These are phyloP conservation scores for Nakazawaea wyomingensis DNA, from an alignment of 805 yeast species.

Conservation along the genomic window DNA sequence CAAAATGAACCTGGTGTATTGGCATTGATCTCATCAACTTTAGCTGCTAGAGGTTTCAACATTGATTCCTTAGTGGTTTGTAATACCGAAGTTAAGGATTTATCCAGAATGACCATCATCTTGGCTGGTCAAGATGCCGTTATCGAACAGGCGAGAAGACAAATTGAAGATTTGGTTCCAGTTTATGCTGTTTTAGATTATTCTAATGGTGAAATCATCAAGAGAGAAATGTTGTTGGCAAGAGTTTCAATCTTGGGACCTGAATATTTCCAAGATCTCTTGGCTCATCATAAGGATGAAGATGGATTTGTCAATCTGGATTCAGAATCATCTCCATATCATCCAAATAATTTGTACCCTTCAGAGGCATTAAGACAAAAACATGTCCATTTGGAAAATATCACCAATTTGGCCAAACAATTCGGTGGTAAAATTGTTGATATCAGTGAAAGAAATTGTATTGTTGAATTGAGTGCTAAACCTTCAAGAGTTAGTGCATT, in stretches of 20 bases:
- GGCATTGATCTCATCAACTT: conserved; percentile 86
- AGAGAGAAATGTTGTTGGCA: conserved; percentile 86
- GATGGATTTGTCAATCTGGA: conserved; percentile 38
- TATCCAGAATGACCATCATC: conserved; percentile 95
- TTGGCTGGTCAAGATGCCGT: conserved; percentile 93
- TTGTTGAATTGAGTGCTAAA: conserved; percentile 91
- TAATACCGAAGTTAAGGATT: conserved; percentile 90
- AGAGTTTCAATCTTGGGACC: conserved; percentile 93
- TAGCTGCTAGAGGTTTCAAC: conserved; percentile 98
- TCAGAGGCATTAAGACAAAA: conserved; percentile 93
- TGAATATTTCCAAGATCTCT: conserved; percentile 94
- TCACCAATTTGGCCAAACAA: conserved; percentile 71
- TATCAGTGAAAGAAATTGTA: conserved; percentile 87
- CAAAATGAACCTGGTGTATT: conserved; percentile 99
- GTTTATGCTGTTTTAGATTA: conserved; percentile 97
- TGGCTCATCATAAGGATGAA: conserved; percentile 70
- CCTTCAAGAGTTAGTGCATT: conserved; percentile 86
- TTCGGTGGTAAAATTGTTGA: conserved; percentile 94
- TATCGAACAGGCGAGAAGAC: conserved; percentile 96
- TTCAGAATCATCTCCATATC: conserved; percentile 50
- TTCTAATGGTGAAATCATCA: conserved; percentile 81
- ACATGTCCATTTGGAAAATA: conserved; percentile 81
- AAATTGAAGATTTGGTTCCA: conserved; percentile 95
- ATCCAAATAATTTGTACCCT: conserved; percentile 85
- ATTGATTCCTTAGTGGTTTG: conserved; percentile 96